Evolutionary conservation across 805 yeast genomes (phyloP), one percentile per base, ranked within the genome.

Genomic region (Saturnispora quitensis): DNA sequence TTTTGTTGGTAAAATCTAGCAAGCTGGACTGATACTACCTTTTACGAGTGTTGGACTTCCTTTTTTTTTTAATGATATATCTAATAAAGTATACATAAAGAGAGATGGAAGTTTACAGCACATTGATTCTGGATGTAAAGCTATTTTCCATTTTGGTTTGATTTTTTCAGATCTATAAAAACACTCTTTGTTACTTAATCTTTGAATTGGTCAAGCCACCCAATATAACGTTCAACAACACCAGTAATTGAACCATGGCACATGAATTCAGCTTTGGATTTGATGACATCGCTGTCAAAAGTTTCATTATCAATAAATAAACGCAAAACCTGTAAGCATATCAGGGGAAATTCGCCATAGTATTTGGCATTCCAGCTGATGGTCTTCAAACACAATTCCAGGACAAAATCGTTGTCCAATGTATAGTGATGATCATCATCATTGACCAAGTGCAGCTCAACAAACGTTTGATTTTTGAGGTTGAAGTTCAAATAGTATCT

Each of bases 351-450:
- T 54, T 73, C 80, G 57, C 77, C 81, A 60, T 84, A 84, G 76
- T 83, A 86, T 44, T 90, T 70, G 36, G 76, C 66, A 53, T 81
- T 76, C 76, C 85, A 86, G 51, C 86, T 76, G 22, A 81, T 68
- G 31, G 77, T 66, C 55, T 76, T 75, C 53, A 78, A 68, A 35
- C 81, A 59, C 3, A 74, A 53, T 28, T 69, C 70, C 13, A 78
- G 57, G 9, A 77, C 58, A 33, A 66, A 64, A 45, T 76, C 79
- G 15, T 55, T 49, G n/a, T 62, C 58, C 12, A 64, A 50, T 13
- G 40, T 51, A 46, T 59, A 40, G 1, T 47, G 44, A 2, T 36
- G 15, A 1, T 43, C 25, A 2, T 35, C 45, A 17, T 48, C 48
- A 42, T 47, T 43, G 18, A 43, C 43, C 15, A 59, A 24, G 47